These are phyloP conservation scores for Nakataea oryzae DNA, from an alignment of 2,329 filamentous ascomycete species.

Conservation along the genomic window DNA sequence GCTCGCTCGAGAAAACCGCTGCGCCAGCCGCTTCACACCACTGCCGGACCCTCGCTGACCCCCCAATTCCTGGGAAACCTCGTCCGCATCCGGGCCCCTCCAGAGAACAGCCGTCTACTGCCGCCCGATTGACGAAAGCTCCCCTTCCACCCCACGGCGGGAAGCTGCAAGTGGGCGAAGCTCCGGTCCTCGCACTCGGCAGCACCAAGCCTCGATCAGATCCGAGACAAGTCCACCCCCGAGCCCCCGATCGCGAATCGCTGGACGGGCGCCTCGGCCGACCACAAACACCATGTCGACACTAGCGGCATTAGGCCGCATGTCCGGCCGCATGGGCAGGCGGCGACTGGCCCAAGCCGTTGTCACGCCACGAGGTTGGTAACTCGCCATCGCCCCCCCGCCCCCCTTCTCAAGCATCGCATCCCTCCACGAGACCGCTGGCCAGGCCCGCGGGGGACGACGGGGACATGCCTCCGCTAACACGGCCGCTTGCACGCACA, in stretches of 20 bases:
- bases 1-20: background rate
- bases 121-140: background rate
- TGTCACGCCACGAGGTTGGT: slow-evolving; percentile 47
- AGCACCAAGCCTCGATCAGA: background rate
- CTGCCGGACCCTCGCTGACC: background rate
- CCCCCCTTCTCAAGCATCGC: background rate
- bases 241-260: background rate
- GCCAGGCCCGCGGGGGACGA: background rate
- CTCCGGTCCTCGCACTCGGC: background rate
- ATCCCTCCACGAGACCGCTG: slow-evolving; percentile 2
- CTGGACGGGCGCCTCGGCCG: background rate
- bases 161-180: background rate
- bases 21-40: background rate
- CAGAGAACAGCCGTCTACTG: background rate
- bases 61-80: background rate
- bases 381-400: no score
- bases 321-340: slow-evolving; percentile 18
- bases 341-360: slow-evolving; percentile 40
- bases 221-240: background rate
- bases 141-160: no score
- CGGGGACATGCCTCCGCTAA: background rate
- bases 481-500: slow-evolving; percentile 5
- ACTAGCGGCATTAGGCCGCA: slow-evolving; percentile 10
- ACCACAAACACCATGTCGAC: slow-evolving; percentile 7
- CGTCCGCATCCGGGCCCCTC: background rate